Evolutionary conservation across 225 moss, liverwort and hornwort species (phyloP), one percentile per base, ranked within the genome.

Genomic region (Climacium dendroides): DNA sequence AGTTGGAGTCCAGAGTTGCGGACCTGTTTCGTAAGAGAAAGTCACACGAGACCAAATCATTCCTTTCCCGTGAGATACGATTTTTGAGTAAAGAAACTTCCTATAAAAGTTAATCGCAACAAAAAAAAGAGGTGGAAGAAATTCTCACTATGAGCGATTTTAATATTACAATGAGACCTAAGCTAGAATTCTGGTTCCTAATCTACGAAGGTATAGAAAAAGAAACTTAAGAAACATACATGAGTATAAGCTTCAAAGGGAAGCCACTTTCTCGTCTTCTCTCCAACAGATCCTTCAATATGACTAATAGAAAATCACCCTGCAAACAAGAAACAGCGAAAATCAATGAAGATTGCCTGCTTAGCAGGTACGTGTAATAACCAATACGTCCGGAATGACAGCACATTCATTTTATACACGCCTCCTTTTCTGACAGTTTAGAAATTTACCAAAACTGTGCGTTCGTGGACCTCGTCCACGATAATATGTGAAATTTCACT

Each of bases 401-500:
- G 41, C 54, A 60, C 63, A 52, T 76, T 63, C 55, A 83, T 76
- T 63, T 66, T 85, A 61, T 71, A 69, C 61, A 86, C 20, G 19
- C 28, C 80, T 80, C 19, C 57, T 60, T 81, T 72, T 77, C 58
- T 59, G 48, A 83, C 12, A 65, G 85, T 63, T 83, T 48, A n/a
- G 76, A 81, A 53, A 73, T 81, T 88, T 92, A 96, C 97, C 96
- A 99, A 90, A 76, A 99, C 97, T 73, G 96, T 97, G 64, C 99
- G 99, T 89, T 99, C 99, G 66, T 99, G 99, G 85, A 99, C 99
- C 91, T 99, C 99, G 88, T 99, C 99, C 84, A 99, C 99, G 79
- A 99, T 94, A 79, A 99, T 92, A 89, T 99, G 97, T 50, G 99
- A 97, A 78, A 99, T 95, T 35, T 93, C 95, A 71, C 95, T 93